Evolutionary conservation across 345 rosid genomes (phyloP), one percentile per base, ranked within the genome.

Genomic region (Moricandia arvensis): DNA sequence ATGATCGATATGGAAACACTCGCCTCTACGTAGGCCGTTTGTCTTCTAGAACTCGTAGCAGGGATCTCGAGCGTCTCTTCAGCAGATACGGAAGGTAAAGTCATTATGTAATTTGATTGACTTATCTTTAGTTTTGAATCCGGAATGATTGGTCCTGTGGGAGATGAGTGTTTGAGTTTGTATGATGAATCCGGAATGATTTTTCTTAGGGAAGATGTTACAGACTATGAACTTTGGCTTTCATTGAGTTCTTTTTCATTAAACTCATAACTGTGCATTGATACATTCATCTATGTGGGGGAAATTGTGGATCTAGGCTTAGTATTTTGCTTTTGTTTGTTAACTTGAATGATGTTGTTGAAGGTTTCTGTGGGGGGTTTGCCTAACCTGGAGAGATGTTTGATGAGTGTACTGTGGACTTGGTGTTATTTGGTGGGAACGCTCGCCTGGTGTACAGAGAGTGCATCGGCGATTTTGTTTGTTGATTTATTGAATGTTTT

Each of bases 331-430:
- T 80, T 89, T 79, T 69, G 51, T 59, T 75, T 47, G 6, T 88
- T 90, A 86, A 93, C 97, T 82, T 80, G 84, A 84, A 90, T 90
- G 92, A 90, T 93, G 89, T 91, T 91, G 87, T 91, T 94, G 97
- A 94, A 94, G 96, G 96, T 91, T 87, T 91, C 83, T 85, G 17
- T 87, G 93, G 90, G 89, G 24, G 86, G 82, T 86, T 87, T 86
- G 86, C 93, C 87, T 82, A 82, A 87, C 86, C 93, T 84, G 96
- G 93, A 88, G 97, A 87, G 97, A 88, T 85, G 91, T 86, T 79
- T 90, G 95, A 91, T 94, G 93, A 86, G 85, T 82, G 87, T 90
- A 12, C 16, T 47, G 86, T 88, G 84, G 89, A 97, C 88, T 85
- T 89, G 98, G 87, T 89, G 96, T 91, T 80, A 55, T 18, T 79